Base-by-base conservation (phyloP, 208 protist species). In the Leishmania tarentolae region DNA sequence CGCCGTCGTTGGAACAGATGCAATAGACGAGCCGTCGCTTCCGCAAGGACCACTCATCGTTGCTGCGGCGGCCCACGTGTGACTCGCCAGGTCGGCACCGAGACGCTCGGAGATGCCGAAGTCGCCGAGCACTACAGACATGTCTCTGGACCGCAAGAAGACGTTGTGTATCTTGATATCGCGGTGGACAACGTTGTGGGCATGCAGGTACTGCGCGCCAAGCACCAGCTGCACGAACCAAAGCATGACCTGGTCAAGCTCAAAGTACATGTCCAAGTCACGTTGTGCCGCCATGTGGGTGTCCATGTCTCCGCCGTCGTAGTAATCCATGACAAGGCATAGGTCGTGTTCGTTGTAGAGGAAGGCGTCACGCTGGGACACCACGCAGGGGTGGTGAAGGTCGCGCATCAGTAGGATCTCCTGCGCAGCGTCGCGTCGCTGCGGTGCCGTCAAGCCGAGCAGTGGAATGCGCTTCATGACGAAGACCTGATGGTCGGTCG, bases 131-230 rank as follows among this genome's bases (percentile, higher is more conserved):
- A 92, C 94, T 52, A 98, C 88, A 53, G 86, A 82, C 17, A 82
- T 65, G 31, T 85, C 90, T 37, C 68, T 24, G 40, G 83, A 57
- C 28, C 95, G 87, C 17, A 98, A 42, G 76, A 98, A 98, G 44
- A 98, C 86, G 78, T 98, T 98, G 66, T 97, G 94, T 5, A 88
- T 92, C 66, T 98, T 98, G 77, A 98, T 83, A 70, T 98, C 96
- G 31, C 96, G 90, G 79, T 98, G 96, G 4, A 97, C 75, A 40
- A 98, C 90, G 71, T 91, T 82, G 61, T 91, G 59, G 2, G 79
- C 66, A 78, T 98, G 95, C 47, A 98, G 82, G 83, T 97, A 97
- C 59, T 98, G 89, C 35, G 95, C 79, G 17, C 89, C 94, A 6
- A 97, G 86, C 40, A 92, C 86, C 73, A 98, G 89, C 78, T 96